Percentiles rank a stretch among this genome's conserved stretches.
Conservation (phyloP, 352 stramenopile species). For the Sclerospora graminicola region DNA sequence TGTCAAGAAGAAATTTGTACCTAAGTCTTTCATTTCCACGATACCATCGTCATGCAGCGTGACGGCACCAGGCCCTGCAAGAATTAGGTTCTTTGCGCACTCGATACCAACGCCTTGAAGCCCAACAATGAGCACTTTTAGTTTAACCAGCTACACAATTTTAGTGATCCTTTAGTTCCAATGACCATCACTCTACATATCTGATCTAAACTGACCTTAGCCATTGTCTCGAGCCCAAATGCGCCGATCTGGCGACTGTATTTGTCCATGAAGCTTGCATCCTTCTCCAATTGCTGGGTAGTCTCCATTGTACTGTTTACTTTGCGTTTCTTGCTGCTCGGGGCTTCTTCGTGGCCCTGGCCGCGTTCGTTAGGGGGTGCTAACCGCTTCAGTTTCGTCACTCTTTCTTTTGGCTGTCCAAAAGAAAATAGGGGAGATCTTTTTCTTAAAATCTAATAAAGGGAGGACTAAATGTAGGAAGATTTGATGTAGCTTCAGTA, state of each 20-base stretch:
- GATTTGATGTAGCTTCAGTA: no score
- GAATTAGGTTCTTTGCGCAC: slow-evolving; percentile 89
- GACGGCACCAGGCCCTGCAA: slow-evolving; percentile 81
- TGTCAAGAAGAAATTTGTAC: slow-evolving; percentile 89
- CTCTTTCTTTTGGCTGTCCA: slow-evolving; percentile 7
- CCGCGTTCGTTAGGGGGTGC: slow-evolving; percentile 11
- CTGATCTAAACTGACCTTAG: slow-evolving; percentile 43
- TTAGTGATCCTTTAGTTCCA: slow-evolving; percentile 1
- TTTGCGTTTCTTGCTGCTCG: slow-evolving; percentile 17
- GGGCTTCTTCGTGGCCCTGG: slow-evolving; percentile 20
- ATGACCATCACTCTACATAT: slow-evolving; percentile 14
- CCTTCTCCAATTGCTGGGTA: slow-evolving; percentile 55
- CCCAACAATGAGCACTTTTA: slow-evolving; percentile 80
- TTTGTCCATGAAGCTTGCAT: slow-evolving; percentile 91
- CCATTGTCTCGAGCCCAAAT: slow-evolving; percentile 88
- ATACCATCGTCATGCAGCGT: slow-evolving; percentile 79
- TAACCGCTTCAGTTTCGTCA: slow-evolving; percentile 22
- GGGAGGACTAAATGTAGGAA: no score
- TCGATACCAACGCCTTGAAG: slow-evolving; percentile 85
- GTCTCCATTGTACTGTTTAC: slow-evolving; percentile 32
- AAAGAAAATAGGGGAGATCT: slow-evolving; percentile 16
- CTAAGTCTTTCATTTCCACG: slow-evolving; percentile 79
- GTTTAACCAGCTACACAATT: slow-evolving; percentile 46
- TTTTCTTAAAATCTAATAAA: slow-evolving; percentile 2
- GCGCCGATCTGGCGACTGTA: slow-evolving; percentile 89